Evolutionary conservation across 2,329 filamentous ascomycete species (phyloP).

Genomic region (Botryotinia globosa): DNA sequence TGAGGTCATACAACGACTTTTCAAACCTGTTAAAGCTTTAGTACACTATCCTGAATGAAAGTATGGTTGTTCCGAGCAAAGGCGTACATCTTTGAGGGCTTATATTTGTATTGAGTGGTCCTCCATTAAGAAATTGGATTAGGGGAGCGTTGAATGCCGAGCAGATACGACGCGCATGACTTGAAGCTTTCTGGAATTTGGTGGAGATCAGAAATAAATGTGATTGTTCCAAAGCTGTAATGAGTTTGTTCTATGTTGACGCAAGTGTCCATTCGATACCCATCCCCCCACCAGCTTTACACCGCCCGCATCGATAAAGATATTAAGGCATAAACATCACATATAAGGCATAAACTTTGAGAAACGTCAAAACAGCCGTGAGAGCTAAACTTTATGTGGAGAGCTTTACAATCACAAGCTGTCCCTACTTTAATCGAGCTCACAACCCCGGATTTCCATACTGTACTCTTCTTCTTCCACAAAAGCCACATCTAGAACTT

Average conservation of each 20-base stretch:
- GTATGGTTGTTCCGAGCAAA: not conserved
- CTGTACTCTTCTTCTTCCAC: not conserved
- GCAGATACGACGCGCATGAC: slow-evolving; percentile 12
- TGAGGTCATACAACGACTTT: slow-evolving; percentile 98
- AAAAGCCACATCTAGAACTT: slow-evolving; percentile 9
- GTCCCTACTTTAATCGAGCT: slow-evolving; percentile 3
- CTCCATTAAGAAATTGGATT: slow-evolving; percentile 18
- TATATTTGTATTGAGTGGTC: slow-evolving; percentile 5
- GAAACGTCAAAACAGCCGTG: not conserved
- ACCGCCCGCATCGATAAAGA: slow-evolving; percentile 4
- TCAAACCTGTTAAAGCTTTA: slow-evolving; percentile 71
- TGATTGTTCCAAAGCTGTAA: not conserved
- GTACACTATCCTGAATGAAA: not conserved
- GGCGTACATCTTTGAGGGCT: slow-evolving; percentile 24
- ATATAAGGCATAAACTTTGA: not conserved
- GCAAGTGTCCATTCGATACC: slow-evolving; percentile 5
- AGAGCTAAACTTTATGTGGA: slow-evolving; percentile 9
- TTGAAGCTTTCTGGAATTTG: not conserved
- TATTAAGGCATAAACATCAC: not conserved
- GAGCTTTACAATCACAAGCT: slow-evolving; percentile 13
- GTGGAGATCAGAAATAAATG: not conserved
- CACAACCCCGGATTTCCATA: slow-evolving; percentile 10
- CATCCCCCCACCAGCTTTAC: slow-evolving; percentile 3
- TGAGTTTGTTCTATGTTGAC: not conserved
- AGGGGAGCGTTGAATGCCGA: not conserved